These are phyloP conservation scores for Cutaneotrichosporon dermatis DNA, from an alignment of 1,284 basidiomycete genomes.

Conservation along the genomic window DNA sequence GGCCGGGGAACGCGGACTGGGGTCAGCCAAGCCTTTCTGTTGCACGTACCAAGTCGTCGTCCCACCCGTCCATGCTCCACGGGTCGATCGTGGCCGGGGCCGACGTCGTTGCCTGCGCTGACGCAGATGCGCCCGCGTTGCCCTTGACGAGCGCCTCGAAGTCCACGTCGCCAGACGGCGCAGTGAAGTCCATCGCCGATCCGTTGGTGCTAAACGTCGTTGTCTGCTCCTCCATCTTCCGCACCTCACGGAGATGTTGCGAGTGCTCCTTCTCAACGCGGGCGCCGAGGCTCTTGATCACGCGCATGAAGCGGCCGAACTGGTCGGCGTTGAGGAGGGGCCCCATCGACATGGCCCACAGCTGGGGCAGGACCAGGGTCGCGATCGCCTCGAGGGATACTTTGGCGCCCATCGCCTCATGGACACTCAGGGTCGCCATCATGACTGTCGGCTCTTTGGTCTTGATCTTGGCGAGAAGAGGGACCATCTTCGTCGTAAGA, in stretches of 20 bases:
- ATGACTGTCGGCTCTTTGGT: conserved; percentile 92
- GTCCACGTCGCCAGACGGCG: conserved; percentile 39
- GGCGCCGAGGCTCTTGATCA: conserved; percentile 45
- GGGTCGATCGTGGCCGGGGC: conserved; percentile 23
- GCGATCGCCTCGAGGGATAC: conserved; percentile 93
- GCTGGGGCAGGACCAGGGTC: conserved; percentile 83
- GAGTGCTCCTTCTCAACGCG: conserved; percentile 49
- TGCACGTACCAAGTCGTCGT: conserved; percentile 24
- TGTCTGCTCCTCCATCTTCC: conserved; percentile 46
- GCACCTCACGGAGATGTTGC: conserved; percentile 47
- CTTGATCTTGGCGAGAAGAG: conserved; percentile 86
- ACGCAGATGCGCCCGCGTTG: background rate
- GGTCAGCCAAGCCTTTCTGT: background rate
- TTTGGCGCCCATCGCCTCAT: conserved; percentile 94
- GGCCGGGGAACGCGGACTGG: conserved; percentile 14
- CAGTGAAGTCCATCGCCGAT: conserved; percentile 24
- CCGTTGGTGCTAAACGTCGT: conserved; percentile 20
- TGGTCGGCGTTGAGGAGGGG: conserved; percentile 84
- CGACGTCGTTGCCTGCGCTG: background rate
- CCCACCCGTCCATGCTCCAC: conserved; percentile 44
- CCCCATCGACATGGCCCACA: conserved; percentile 97
- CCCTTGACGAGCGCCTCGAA: conserved; percentile 48
- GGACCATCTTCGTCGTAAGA: conserved; percentile 90
- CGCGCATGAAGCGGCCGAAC: conserved; percentile 80
- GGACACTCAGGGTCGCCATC: conserved; percentile 89